phyloP scores from a whole-genome alignment of 768 basidiomycete genomes.

The Tricholoma sp. region DNA sequence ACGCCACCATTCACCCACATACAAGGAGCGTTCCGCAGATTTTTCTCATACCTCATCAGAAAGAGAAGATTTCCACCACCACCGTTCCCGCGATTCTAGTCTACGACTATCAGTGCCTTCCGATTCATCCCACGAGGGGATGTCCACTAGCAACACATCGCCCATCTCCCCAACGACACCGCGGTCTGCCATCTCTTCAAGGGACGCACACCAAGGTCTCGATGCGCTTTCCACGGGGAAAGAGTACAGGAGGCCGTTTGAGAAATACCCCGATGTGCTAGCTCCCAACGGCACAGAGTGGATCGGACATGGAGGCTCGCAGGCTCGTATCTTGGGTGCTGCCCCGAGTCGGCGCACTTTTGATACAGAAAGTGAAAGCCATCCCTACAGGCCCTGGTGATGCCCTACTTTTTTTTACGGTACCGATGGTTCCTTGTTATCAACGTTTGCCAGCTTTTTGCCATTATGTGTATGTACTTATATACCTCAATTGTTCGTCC shows the following conservation, averaged over 20 bases:
- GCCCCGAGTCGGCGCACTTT: conserved; percentile 23
- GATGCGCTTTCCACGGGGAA: conserved; percentile 3
- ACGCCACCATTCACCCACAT: conserved; percentile 10
- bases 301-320: conserved; percentile 16
- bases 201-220: conserved; percentile 3
- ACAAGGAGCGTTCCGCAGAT: conserved; percentile 6
- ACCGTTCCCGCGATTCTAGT: conserved; percentile 4
- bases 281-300: not conserved
- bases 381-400: conserved; percentile 47
- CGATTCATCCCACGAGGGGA: conserved; percentile 37
- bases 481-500: too few relatives aligned
- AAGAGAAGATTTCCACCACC: conserved; percentile 6
- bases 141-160: conserved; percentile 46
- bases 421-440: too few relatives aligned
- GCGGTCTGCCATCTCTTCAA: conserved; percentile 34
- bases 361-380: conserved; percentile 33
- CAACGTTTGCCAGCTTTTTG: too few relatives aligned
- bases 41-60: conserved; percentile 15
- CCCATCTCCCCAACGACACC: conserved; percentile 54
- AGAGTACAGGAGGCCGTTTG: conserved; percentile 1
- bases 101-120: conserved; percentile 24
- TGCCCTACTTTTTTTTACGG: too few relatives aligned
- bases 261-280: conserved; percentile 6
- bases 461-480: too few relatives aligned
- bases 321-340: conserved; percentile 16